Base-by-base conservation (phyloP, 257 asterid species). In the Osmanthus fragrans region DNA sequence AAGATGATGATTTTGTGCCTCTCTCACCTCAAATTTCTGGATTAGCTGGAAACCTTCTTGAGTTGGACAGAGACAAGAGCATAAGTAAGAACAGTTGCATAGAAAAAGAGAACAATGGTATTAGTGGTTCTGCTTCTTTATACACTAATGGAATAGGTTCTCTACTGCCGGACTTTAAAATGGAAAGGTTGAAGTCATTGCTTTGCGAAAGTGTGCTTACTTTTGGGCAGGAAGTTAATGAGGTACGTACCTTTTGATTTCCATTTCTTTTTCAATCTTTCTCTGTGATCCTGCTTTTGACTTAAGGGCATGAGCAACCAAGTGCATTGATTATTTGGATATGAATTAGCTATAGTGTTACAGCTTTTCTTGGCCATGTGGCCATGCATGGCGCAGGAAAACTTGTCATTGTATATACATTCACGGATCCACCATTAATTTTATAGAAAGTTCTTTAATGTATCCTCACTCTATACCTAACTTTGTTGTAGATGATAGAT, bases 141-240 rank as follows among this genome's bases (percentile, higher is more conserved):
- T 92, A 85, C 87, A 85, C 90, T 76, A 74, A 85, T 81, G 88
- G 90, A 72, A 42, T 91, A 72, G 96, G 96, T 80, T 82, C 90
- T 76, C 82, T 66, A 69, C 82, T 91, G 76, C 82, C 94, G 2
- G 94, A 90, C 29, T 79, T 66, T 58, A 80, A 79, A 79, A 91
- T 32, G 77, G 93, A 89, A 74, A 88, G 90, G 73, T 80, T 93
- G 72, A 86, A 77, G 73, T 78, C 89, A 18, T 56, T 90, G 85
- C 89, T 93, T 77, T 83, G 86, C 74, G 86, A 88, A 78, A 83
- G 97, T 82, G 90, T 86, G 75, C 68, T 65, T 80, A 60, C 86
- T 70, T 91, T 95, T 82, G 68, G 89, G 4, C 77, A 80, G 73
- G 99, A 91, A 87, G 86, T 92, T 76, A 96, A 95, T 37, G 96